Conservation (phyloP, 179 eudicot species). For the Spergularia azorica region DNA sequence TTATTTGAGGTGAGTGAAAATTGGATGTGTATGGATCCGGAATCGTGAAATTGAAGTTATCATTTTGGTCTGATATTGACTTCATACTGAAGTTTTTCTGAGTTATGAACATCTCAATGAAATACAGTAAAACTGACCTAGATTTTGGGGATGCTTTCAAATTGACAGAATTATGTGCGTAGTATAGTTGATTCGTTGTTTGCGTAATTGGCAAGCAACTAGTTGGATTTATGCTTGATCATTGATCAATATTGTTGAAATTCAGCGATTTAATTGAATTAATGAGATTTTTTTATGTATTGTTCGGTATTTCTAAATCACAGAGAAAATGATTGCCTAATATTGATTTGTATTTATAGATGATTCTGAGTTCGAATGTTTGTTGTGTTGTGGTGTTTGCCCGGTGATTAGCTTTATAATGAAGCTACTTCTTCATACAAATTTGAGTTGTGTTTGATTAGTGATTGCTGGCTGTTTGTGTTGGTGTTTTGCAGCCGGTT, state of each 20-base stretch:
- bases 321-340: not conserved
- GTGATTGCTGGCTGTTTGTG: conserved; percentile 15
- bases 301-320: not conserved
- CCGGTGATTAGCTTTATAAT: not conserved
- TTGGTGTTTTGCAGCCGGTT: conserved; percentile 66
- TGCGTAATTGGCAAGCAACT: not conserved
- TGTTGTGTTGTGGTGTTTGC: not conserved
- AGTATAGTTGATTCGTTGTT: not conserved
- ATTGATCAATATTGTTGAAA: not conserved
- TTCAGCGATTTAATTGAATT: not conserved
- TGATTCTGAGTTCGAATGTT: too few species aligned
- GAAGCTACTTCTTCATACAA: not conserved
- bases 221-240: not conserved
- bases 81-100: not conserved
- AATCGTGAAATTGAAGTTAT: not conserved
- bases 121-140: too few species aligned
- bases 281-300: not conserved
- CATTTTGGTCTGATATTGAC: not conserved
- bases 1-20: not conserved
- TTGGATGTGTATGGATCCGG: not conserved
- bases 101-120: not conserved
- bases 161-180: not conserved
- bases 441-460: not conserved
- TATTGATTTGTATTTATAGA: not conserved
- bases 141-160: not conserved